Percentiles rank a stretch among this genome's conserved stretches.
phyloP scores from a whole-genome alignment of 768 basidiomycete species.

The Boletus patriciae region DNA sequence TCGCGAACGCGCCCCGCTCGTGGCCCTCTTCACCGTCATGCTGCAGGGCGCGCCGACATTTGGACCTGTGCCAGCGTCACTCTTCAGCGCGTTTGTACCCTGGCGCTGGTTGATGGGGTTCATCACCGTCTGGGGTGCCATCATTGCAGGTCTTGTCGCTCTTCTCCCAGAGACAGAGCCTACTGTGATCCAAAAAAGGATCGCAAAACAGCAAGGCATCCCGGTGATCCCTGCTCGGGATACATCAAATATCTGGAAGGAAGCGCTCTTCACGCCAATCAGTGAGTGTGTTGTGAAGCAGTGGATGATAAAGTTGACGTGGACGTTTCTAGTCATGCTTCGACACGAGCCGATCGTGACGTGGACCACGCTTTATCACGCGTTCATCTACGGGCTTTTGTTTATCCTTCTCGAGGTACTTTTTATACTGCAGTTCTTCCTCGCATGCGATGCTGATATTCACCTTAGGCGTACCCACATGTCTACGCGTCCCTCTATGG shows the following conservation, averaged over 20 bases:
- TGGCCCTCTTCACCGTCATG: slow-evolving; percentile 32
- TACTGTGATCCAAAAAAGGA: slow-evolving; percentile 17
- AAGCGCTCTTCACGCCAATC: slow-evolving; percentile 26
- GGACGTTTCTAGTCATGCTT: slow-evolving; percentile 22
- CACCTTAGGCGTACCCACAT: slow-evolving; percentile 22
- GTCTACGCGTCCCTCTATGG: slow-evolving; percentile 21
- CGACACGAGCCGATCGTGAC: slow-evolving; percentile 25
- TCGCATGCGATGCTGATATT: not conserved
- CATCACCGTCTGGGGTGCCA: slow-evolving; percentile 24
- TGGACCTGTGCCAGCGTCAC: slow-evolving; percentile 27
- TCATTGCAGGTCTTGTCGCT: slow-evolving; percentile 15
- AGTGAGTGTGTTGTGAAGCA: slow-evolving; percentile 16
- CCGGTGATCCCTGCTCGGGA: not conserved
- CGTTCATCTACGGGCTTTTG: slow-evolving; percentile 29
- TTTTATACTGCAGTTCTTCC: not conserved
- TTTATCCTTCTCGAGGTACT: slow-evolving; percentile 31
- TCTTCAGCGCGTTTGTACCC: slow-evolving; percentile 19
- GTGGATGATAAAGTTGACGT: not conserved
- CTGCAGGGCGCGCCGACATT: slow-evolving; percentile 32
- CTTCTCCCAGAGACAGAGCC: slow-evolving; percentile 31
- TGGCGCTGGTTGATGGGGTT: slow-evolving; percentile 32
- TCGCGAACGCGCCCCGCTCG: slow-evolving; percentile 28
- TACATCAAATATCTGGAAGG: slow-evolving; percentile 18
- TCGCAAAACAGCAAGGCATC: slow-evolving; percentile 12
- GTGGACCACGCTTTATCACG: slow-evolving; percentile 30